phyloP scores from a whole-genome alignment of 2,329 filamentous ascomycete genomes.

The Alternaria infectoria region DNA sequence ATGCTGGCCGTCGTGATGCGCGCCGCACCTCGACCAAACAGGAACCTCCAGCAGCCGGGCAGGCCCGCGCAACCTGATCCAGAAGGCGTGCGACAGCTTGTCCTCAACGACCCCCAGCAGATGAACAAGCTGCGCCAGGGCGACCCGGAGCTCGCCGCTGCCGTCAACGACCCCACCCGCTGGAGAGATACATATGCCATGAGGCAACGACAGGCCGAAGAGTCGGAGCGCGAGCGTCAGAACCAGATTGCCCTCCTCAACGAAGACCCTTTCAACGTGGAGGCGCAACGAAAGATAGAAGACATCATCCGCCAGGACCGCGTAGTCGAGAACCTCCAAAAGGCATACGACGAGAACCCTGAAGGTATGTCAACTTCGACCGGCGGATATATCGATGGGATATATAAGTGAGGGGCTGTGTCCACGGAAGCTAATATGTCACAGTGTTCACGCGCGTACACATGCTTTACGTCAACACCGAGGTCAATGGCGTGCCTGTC shows the following conservation, averaged over 20 bases:
- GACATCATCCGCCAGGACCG: constrained; percentile 96
- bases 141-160: constrained; percentile 77
- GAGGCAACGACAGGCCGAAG: constrained; percentile 72
- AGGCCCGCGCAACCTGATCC: constrained; percentile 56
- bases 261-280: constrained; percentile 91
- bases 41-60: constrained; percentile 12
- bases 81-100: constrained; percentile 82
- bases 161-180: constrained; percentile 74
- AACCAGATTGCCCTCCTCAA: constrained; percentile 85
- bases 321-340: constrained; percentile 94
- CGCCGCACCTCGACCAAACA: constrained; percentile 22
- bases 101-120: constrained; percentile 78
- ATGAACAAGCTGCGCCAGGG: constrained; percentile 73
- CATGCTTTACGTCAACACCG: constrained; percentile 94
- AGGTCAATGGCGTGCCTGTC: constrained; percentile 89
- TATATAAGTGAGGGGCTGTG: background rate
- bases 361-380: constrained; percentile 69
- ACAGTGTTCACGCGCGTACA: constrained; percentile 91
- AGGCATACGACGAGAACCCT: constrained; percentile 95
- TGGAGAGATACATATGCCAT: constrained; percentile 77
- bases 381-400: background rate
- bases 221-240: constrained; percentile 77
- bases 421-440: constrained; percentile 20
- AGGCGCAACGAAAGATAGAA: constrained; percentile 89
- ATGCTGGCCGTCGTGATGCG: constrained; percentile 86